Percentiles rank a stretch among this genome's conserved stretches.
phyloP scores from a whole-genome alignment of 345 rosid genomes.

The Hibiscus mutabilis region DNA sequence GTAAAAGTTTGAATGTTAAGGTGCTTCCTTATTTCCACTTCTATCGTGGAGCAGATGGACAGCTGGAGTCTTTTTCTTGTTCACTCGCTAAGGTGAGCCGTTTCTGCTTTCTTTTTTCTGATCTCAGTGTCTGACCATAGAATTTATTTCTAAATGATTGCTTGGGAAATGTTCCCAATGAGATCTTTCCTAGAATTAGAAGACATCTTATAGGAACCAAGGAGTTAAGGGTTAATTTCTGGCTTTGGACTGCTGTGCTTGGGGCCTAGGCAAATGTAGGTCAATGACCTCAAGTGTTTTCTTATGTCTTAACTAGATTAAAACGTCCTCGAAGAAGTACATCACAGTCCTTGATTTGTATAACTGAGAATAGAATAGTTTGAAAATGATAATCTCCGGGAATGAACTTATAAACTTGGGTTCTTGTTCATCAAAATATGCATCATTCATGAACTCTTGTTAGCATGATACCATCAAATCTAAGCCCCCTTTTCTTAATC shows the following conservation, averaged over 20 bases:
- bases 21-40: conserved; percentile 88
- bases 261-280: neutral
- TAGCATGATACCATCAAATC: neutral
- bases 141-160: neutral
- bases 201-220: neutral
- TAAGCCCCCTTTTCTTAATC: neutral
- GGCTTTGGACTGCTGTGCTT: neutral
- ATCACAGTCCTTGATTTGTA: neutral
- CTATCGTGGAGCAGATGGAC: conserved; percentile 79
- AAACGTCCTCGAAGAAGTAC: neutral
- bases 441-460: neutral
- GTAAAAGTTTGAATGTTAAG: conserved; percentile 82
- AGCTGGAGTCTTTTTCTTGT: conserved; percentile 85
- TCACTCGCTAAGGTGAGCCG: conserved; percentile 73
- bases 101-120: neutral
- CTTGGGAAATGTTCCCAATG: neutral
- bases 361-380: neutral
- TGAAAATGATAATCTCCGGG: neutral
- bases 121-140: neutral
- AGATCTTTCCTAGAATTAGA: neutral
- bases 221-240: neutral
- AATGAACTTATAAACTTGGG: neutral
- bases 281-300: neutral
- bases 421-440: neutral
- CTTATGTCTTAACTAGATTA: neutral